These are phyloP conservation scores for Diutina siamensis DNA, from an alignment of 1,139 yeast genomes.

Conservation along the genomic window DNA sequence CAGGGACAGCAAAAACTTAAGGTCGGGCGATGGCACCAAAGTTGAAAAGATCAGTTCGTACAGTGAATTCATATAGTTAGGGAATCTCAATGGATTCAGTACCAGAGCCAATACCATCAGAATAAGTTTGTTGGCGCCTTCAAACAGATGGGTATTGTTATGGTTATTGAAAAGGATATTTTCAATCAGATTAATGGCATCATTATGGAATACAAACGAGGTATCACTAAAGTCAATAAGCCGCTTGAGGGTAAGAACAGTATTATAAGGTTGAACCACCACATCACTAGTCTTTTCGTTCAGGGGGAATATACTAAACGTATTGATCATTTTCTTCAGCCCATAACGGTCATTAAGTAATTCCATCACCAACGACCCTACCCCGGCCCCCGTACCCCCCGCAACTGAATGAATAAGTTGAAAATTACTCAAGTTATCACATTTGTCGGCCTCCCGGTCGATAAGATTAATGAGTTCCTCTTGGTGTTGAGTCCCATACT, in stretches of 20 bases:
- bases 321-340: conserved; percentile 70
- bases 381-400: conserved; percentile 97
- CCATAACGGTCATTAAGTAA: conserved; percentile 66
- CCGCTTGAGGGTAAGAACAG: conserved; percentile 69
- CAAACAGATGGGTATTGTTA: conserved; percentile 26
- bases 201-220: conserved; percentile 81
- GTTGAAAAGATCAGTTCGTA: conserved; percentile 74
- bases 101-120: conserved; percentile 76
- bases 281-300: conserved; percentile 76
- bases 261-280: conserved; percentile 94
- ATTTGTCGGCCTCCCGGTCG: conserved; percentile 83
- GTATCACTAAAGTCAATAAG: conserved; percentile 79
- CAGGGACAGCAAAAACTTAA: conserved; percentile 78
- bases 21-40: conserved; percentile 77
- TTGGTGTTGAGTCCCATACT: conserved; percentile 55
- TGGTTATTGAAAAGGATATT: conserved; percentile 24
- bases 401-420: conserved; percentile 94
- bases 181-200: conserved; percentile 48
- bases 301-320: conserved; percentile 80
- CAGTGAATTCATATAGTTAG: conserved; percentile 85
- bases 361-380: conserved; percentile 77
- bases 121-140: conserved; percentile 75
- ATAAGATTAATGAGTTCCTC: conserved; percentile 73
- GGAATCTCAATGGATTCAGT: conserved; percentile 82
- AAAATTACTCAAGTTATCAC: conserved; percentile 84